Conservation (phyloP, 108 stramenopile species). For the Mediolabrus comicus region DNA sequence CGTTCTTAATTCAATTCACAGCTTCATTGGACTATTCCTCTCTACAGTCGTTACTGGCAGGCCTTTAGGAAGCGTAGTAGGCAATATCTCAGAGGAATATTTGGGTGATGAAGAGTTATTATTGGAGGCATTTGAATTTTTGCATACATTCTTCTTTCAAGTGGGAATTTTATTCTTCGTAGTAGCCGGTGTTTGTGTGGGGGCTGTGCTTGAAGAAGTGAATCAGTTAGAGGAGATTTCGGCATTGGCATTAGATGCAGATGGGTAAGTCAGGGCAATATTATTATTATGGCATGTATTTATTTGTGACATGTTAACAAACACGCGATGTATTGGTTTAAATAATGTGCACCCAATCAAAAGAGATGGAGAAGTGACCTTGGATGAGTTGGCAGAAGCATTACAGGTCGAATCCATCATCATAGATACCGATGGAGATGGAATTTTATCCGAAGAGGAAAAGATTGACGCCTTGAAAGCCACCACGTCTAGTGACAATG, state of each 20-base stretch:
- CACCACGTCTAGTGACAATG: not conserved
- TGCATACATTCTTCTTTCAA: constrained; percentile 45
- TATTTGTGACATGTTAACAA: too few relatives aligned
- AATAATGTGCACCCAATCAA: too few relatives aligned
- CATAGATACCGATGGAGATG: constrained; percentile 42
- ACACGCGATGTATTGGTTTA: too few relatives aligned
- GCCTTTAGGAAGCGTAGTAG: constrained; percentile 18
- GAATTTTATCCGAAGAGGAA: constrained; percentile 32
- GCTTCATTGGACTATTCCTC: constrained; percentile 37
- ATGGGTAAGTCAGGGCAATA: constrained; percentile 6
- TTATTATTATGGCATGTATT: too few relatives aligned
- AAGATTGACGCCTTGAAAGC: constrained; percentile 14
- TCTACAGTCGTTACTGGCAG: constrained; percentile 28
- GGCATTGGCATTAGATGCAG: constrained; percentile 26
- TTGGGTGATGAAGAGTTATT: constrained; percentile 44
- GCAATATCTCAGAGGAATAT: constrained; percentile 21
- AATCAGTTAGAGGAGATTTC: constrained; percentile 11
- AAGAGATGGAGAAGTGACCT: constrained; percentile 41
- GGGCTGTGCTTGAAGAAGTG: constrained; percentile 20
- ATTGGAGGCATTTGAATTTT: constrained; percentile 48
- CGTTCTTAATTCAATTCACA: not conserved
- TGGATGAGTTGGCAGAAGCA: constrained; percentile 36
- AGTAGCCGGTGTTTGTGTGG: constrained; percentile 31
- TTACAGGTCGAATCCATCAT: constrained; percentile 22
- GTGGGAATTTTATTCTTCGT: constrained; percentile 45